Conservation (phyloP, 768 basidiomycete species). For the Panaeolus cyanescens region DNA sequence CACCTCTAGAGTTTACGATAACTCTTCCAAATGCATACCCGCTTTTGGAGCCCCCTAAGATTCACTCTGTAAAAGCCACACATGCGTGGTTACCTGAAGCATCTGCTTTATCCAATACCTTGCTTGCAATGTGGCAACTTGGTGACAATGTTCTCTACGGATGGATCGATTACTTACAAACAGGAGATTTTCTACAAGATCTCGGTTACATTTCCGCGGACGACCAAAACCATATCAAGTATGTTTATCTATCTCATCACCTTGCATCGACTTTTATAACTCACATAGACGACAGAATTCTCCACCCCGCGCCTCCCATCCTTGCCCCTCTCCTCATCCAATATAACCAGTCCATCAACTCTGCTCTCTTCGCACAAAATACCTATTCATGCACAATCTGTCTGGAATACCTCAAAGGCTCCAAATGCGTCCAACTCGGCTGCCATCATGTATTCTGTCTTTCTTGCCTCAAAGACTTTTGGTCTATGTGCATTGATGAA, state of each 20-base stretch:
- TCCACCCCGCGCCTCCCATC: slow-evolving; percentile 53
- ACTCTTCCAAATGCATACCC: slow-evolving; percentile 57
- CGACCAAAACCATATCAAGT: background rate
- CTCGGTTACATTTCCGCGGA: background rate
- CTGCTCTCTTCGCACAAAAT: slow-evolving; percentile 54
- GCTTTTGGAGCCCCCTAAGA: slow-evolving; percentile 45
- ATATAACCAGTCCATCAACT: slow-evolving; percentile 45
- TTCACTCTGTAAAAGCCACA: slow-evolving; percentile 52
- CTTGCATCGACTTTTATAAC: background rate
- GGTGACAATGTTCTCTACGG: slow-evolving; percentile 61
- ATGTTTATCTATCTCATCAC: slow-evolving; percentile 23
- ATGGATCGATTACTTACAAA: slow-evolving; percentile 71
- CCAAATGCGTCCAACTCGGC: slow-evolving; percentile 62
- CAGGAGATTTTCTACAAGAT: slow-evolving; percentile 56
- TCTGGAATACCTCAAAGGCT: slow-evolving; percentile 69
- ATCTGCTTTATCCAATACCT: slow-evolving; percentile 32
- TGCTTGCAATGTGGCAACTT: slow-evolving; percentile 55
- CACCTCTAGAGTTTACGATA: slow-evolving; percentile 59
- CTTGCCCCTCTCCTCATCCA: slow-evolving; percentile 47
- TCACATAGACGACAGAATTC: slow-evolving; percentile 39
- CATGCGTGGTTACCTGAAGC: slow-evolving; percentile 58
- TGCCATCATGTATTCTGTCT: slow-evolving; percentile 83
- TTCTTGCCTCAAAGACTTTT: slow-evolving; percentile 72
- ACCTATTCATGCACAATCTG: slow-evolving; percentile 78
- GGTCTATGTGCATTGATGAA: slow-evolving; percentile 75